phyloP scores from a whole-genome alignment of 441 rosid genomes.

The Euphorbia corollata region DNA sequence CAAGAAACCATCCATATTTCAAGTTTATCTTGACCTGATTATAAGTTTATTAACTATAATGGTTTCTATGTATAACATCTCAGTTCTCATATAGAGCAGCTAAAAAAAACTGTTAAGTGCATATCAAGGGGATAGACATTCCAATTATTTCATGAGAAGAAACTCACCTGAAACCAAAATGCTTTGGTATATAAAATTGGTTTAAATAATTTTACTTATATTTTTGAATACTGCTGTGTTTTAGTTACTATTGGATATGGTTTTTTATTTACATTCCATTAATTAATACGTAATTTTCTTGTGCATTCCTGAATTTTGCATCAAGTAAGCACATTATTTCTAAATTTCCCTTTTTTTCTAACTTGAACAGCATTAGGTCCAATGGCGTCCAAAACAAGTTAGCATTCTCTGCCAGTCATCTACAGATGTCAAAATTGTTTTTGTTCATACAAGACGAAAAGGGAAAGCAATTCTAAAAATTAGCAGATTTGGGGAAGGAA shows the following conservation, averaged over 20 bases:
- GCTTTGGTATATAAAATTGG: background rate
- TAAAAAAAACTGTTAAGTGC: background rate
- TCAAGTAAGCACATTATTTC: too few relatives aligned
- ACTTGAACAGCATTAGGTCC: background rate
- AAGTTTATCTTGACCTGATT: constrained; percentile 36
- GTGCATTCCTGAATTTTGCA: too few relatives aligned
- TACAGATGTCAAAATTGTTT: background rate
- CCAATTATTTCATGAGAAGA: background rate
- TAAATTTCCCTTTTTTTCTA: background rate
- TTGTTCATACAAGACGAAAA: background rate
- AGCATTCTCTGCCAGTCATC: background rate
- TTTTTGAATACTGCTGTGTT: background rate
- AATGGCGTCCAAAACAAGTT: background rate
- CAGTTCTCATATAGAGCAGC: background rate
- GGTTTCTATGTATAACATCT: background rate
- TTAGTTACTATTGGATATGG: too few relatives aligned
- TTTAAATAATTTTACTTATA: too few relatives aligned
- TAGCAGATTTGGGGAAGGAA: too few relatives aligned
- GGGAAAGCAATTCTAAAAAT: background rate
- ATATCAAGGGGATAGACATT: background rate
- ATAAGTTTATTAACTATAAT: constrained; percentile 24
- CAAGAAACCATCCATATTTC: constrained; percentile 31
- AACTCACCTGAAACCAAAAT: background rate
- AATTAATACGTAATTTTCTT: background rate
- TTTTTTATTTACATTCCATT: background rate